Conservation (phyloP, 2,329 filamentous ascomycete species). For the Chrysoporthe cubensis region DNA sequence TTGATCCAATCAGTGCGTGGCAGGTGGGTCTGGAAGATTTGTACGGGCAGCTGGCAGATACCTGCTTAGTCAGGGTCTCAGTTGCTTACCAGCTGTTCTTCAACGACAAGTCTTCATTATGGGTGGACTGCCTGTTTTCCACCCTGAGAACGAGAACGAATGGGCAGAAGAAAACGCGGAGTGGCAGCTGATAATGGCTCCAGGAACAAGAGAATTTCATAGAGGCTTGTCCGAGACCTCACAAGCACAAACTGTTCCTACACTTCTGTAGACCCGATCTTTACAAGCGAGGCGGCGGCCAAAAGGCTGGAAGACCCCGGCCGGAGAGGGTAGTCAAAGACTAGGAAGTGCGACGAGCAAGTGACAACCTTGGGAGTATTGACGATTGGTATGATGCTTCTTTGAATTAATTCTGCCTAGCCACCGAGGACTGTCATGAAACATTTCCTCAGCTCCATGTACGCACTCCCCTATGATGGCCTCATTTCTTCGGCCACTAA, state of each 20-base stretch:
- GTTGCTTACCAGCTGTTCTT: conserved; percentile 14
- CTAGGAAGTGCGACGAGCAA: not conserved
- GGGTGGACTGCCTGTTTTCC: not conserved
- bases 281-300: not conserved
- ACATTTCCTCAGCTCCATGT: not conserved
- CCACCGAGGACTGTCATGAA: not conserved
- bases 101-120: conserved; percentile 12
- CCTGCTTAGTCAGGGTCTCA: conserved; percentile 11
- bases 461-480: not conserved
- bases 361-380: not conserved
- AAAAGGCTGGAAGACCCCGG: not conserved
- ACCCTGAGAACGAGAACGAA: too few species aligned
- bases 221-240: not conserved
- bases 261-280: not conserved
- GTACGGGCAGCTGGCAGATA: conserved; percentile 13
- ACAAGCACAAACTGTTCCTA: not conserved
- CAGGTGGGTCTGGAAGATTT: not conserved
- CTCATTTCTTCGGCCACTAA: not conserved
- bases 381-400: not conserved
- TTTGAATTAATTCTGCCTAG: not conserved
- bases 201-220: not conserved
- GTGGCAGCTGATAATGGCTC: not conserved
- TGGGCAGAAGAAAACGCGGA: not conserved
- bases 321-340: not conserved
- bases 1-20: conserved; percentile 13